phyloP scores from a whole-genome alignment of 1,139 yeast species.

The Debaryomycetaceae sp. region DNA sequence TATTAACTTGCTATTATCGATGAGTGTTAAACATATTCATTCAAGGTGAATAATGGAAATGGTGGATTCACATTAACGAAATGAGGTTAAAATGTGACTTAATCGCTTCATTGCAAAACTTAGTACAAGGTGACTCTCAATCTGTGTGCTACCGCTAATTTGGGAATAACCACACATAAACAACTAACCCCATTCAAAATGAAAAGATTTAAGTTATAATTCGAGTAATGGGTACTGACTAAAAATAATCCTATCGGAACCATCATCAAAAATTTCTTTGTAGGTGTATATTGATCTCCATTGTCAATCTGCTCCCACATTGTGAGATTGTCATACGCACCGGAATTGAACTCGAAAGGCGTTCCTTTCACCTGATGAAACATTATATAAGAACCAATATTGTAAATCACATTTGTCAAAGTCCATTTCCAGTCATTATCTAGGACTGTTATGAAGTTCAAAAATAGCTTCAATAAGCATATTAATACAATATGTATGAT shows the following conservation, averaged over 20 bases:
- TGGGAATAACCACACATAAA: slow-evolving; percentile 80
- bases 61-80: not conserved
- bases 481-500: slow-evolving; percentile 83
- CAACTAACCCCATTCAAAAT: slow-evolving; percentile 78
- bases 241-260: slow-evolving; percentile 88
- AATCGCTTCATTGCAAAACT: not conserved
- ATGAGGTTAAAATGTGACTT: too few relatives aligned
- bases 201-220: slow-evolving; percentile 77
- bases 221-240: slow-evolving; percentile 86
- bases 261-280: slow-evolving; percentile 85
- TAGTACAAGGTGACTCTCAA: slow-evolving; percentile 60
- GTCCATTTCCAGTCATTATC: slow-evolving; percentile 92
- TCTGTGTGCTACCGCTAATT: slow-evolving; percentile 78
- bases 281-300: slow-evolving; percentile 96
- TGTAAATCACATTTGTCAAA: slow-evolving; percentile 83
- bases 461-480: slow-evolving; percentile 65
- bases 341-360: slow-evolving; percentile 94
- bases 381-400: slow-evolving; percentile 90
- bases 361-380: slow-evolving; percentile 96
- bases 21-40: not conserved
- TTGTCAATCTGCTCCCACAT: slow-evolving; percentile 99
- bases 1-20: not conserved
- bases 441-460: slow-evolving; percentile 66
- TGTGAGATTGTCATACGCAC: slow-evolving; percentile 92
- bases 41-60: too few relatives aligned